Evolutionary conservation across 2,329 filamentous ascomycete species (phyloP).

Genomic region (Zasmidium angulare): DNA sequence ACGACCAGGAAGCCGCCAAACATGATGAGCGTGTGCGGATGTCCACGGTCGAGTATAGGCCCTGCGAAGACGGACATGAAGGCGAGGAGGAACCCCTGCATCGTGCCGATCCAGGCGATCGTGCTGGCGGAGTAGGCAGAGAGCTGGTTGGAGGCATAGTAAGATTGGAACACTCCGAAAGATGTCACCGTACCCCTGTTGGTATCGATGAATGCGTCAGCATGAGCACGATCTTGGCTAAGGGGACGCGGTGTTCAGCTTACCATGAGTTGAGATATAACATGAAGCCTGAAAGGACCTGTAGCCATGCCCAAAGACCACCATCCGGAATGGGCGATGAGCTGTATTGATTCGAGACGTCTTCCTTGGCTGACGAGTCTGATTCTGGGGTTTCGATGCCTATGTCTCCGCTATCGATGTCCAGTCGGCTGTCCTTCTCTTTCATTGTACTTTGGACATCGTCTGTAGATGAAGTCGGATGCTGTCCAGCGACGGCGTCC

Average conservation of each 20-base stretch:
- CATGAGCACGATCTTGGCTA: neutral
- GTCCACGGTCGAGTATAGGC: slow-evolving; percentile 51
- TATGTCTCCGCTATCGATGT: neutral
- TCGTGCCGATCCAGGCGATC: slow-evolving; percentile 53
- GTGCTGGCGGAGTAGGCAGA: slow-evolving; percentile 1
- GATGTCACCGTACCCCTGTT: slow-evolving; percentile 13
- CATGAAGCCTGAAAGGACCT: slow-evolving; percentile 46
- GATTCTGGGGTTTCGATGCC: neutral
- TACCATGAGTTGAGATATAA: slow-evolving; percentile 47
- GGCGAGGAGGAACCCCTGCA: slow-evolving; percentile 52
- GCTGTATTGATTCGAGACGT: neutral
- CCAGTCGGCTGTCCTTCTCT: neutral
- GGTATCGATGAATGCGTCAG: slow-evolving; percentile 15
- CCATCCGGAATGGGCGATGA: slow-evolving; percentile 38
- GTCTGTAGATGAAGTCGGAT: neutral
- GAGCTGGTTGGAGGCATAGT: slow-evolving; percentile 40
- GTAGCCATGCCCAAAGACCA: slow-evolving; percentile 46
- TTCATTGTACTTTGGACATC: neutral
- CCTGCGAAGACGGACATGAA: slow-evolving; percentile 50
- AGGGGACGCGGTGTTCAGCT: neutral
- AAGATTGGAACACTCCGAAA: slow-evolving; percentile 47
- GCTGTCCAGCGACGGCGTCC: no score
- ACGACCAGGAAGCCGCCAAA: slow-evolving; percentile 42
- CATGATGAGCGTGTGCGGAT: slow-evolving; percentile 42
- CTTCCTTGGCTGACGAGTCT: neutral